These are phyloP conservation scores for Fusarium sp. DNA, from an alignment of 2,329 filamentous ascomycete genomes.

Conservation along the genomic window DNA sequence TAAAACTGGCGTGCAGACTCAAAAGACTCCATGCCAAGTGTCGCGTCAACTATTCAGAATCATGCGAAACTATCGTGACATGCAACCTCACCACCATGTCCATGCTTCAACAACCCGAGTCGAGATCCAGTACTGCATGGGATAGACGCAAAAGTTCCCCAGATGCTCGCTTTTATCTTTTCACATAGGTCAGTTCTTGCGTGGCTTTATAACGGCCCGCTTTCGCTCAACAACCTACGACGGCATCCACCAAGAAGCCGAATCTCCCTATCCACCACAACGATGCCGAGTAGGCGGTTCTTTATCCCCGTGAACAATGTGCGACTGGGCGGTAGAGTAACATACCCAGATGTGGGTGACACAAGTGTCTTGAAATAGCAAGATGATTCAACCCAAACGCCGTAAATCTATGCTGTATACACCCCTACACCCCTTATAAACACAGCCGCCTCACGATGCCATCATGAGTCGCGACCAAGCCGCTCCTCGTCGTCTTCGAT, in stretches of 20 bases:
- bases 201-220: conserved; percentile 1
- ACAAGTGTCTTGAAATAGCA: background rate
- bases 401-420: conserved; percentile 35
- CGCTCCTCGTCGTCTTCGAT: conserved; percentile 80
- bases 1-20: background rate
- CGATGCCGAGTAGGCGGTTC: conserved; percentile 15
- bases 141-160: background rate
- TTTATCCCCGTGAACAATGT: conserved; percentile 9
- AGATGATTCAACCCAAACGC: conserved; percentile 23
- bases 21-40: conserved; percentile 17
- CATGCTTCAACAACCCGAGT: too few species aligned
- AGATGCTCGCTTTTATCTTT: background rate
- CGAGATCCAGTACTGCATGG: too few species aligned
- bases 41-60: too few species aligned
- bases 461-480: conserved; percentile 71
- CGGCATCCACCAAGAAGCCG: background rate
- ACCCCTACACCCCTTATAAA: conserved; percentile 26
- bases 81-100: too few species aligned
- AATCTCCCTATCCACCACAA: background rate
- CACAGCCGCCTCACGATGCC: conserved; percentile 16
- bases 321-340: background rate
- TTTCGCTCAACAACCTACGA: background rate
- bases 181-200: background rate
- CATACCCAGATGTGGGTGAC: background rate
- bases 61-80: too few species aligned